Conservation (phyloP, 106 monocot species). For the Dendrobium huoshanense region DNA sequence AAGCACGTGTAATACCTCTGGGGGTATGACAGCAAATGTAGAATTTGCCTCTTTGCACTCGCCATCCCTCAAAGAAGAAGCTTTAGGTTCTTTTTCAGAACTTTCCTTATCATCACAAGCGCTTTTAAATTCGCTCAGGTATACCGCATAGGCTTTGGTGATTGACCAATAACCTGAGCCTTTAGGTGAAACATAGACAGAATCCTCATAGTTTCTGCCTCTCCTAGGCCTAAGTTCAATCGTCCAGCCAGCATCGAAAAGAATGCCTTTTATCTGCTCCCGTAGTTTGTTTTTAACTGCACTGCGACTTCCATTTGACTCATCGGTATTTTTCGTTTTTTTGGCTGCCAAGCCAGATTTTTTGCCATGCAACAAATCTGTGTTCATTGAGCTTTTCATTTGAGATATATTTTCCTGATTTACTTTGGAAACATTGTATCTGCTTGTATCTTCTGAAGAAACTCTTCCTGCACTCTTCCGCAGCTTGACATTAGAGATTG, state of each 20-base stretch:
- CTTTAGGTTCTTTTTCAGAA: slow-evolving; percentile 3
- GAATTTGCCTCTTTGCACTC: not conserved
- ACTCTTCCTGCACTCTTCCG: not conserved
- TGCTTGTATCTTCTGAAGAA: slow-evolving; percentile 4
- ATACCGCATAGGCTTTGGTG: slow-evolving; percentile 23
- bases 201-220: slow-evolving; percentile 23
- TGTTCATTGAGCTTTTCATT: not conserved
- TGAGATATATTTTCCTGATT: not conserved
- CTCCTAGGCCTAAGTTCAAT: slow-evolving; percentile 25
- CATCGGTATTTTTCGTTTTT: not conserved
- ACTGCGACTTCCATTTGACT: slow-evolving; percentile 5
- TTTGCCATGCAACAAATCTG: not conserved
- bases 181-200: slow-evolving; percentile 24
- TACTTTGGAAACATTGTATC: not conserved
- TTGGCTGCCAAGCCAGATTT: not conserved
- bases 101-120: not conserved
- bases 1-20: slow-evolving; percentile 15
- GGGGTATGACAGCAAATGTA: not conserved
- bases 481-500: not conserved
- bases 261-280: slow-evolving; percentile 17
- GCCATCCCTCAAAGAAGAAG: not conserved
- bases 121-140: not conserved
- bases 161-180: slow-evolving; percentile 23
- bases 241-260: slow-evolving; percentile 23
- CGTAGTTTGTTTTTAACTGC: slow-evolving; percentile 9